These are phyloP conservation scores for Fusarium udum DNA, from an alignment of 2,329 filamentous ascomycete species.

Conservation along the genomic window DNA sequence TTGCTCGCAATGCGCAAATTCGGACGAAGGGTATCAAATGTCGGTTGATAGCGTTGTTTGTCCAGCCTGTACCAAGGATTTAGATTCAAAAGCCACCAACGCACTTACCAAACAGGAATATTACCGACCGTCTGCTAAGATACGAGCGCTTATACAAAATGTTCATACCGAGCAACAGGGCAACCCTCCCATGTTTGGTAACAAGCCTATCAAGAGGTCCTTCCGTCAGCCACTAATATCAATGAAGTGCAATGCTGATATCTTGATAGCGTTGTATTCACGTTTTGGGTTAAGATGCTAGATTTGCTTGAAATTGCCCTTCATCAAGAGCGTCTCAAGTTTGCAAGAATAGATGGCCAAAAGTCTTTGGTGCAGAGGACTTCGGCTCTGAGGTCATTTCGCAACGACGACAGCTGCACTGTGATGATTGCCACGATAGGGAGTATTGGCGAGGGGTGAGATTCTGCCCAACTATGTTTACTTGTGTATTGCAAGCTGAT, in stretches of 20 bases:
- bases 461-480: neutral
- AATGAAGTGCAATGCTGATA: neutral
- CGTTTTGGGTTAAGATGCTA: neutral
- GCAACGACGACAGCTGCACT: neutral
- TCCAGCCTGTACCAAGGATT: neutral
- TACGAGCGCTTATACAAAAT: neutral
- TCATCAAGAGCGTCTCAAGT: fast-evolving
- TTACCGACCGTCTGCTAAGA: neutral
- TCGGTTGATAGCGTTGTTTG: neutral
- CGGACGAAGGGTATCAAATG: fast-evolving
- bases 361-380: neutral
- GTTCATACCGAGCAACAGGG: fast-evolving
- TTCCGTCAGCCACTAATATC: fast-evolving
- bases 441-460: neutral
- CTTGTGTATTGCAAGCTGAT: neutral
- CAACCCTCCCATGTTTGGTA: fast-evolving
- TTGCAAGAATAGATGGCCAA: neutral
- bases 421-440: neutral
- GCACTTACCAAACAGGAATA: fast-evolving
- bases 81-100: fast-evolving
- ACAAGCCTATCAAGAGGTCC: neutral
- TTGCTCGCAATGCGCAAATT: neutral
- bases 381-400: neutral
- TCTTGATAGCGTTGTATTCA: fast-evolving
- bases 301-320: neutral